These are phyloP conservation scores for Boletus tomentosulus DNA, from an alignment of 768 basidiomycete species.

Conservation along the genomic window DNA sequence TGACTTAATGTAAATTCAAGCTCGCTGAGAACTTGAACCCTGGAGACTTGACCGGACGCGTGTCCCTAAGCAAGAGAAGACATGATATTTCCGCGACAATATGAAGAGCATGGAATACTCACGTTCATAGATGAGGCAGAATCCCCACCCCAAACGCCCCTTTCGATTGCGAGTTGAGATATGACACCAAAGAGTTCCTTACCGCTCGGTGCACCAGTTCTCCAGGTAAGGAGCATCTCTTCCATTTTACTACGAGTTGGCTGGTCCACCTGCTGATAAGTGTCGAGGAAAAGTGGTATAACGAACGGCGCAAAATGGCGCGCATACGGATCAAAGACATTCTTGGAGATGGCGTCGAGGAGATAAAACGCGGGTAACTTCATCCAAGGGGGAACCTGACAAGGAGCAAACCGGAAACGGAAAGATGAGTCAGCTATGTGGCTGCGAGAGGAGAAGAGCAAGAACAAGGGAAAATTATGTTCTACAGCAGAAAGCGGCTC, in stretches of 20 bases:
- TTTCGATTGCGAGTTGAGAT: conserved; percentile 80
- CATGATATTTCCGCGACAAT: conserved; percentile 1
- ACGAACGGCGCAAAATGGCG: conserved; percentile 79
- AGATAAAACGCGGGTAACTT: conserved; percentile 94
- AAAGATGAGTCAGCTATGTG: conserved; percentile 64
- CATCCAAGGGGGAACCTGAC: conserved; percentile 82
- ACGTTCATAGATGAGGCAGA: conserved; percentile 37
- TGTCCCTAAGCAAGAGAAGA: conserved; percentile 28
- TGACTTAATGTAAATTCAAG: conserved; percentile 78
- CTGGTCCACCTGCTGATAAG: conserved; percentile 84
- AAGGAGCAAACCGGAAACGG: conserved; percentile 24
- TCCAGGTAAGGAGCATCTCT: conserved; percentile 96
- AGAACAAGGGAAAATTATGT: conserved; percentile 29
- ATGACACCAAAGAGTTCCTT: conserved; percentile 81
- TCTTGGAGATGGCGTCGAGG: conserved; percentile 95
- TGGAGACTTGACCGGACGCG: conserved; percentile 52
- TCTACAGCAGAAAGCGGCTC: conserved; percentile 21
- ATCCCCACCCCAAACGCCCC: conserved; percentile 71
- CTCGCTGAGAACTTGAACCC: conserved; percentile 78
- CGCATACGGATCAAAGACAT: conserved; percentile 90
- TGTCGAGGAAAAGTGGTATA: conserved; percentile 78
- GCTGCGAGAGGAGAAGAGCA: conserved; percentile 21
- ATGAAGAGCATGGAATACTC: conserved; percentile 19
- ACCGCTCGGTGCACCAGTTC: conserved; percentile 75
- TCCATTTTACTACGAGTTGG: conserved; percentile 91